Evolutionary conservation across 2,329 filamentous ascomycete genomes (phyloP), one percentile per base, ranked within the genome.

Genomic region (Escovopsis sp.): DNA sequence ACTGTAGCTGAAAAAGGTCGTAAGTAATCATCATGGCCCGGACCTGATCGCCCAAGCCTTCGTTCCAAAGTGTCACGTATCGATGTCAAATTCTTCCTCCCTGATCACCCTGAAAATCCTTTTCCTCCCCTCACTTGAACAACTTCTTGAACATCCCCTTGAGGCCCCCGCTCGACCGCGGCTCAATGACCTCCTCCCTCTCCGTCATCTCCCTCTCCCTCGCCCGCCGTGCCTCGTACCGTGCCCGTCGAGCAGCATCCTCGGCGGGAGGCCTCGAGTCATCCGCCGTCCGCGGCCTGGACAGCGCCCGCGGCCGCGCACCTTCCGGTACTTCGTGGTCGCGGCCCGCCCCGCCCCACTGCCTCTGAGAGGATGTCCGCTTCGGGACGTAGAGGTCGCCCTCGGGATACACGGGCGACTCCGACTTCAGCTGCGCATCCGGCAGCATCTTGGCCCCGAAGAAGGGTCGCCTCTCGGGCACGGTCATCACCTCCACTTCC

Each of bases 101-200:
- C 31, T 27, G 16, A 41, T 39, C 38, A 41, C 41, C 41, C 39
- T 30, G 25, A 32, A 27, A 13, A 3, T 38, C 11, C 39, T 38
- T 27, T 27, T 36, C 31, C 35, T 30, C 29, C 38, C 16, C 43
- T 36, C 43, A 59, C n/a, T 47, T 51, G 42, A 65, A 64, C 9
- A 65, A 29, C 45, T 55, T 60, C 53, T 60, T 65, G 32, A 64
- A 54, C n/a, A 55, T 49, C 8, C 53, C 57, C 44, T 56, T 57
- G 41, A 65, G 43, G 2, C 60, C 60, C 7, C 51, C 47, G 1
- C 51, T 35, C 43, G 59, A 58, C 45, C 61, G 57, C 38, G 48
- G 53, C 37, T 53, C 51, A 40, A 48, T 50, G 5, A 50, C 45
- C 35, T 50, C 53, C 37, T 53, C 51, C 42, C 48, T 50, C 8